phyloP scores from a whole-genome alignment of 2,329 filamentous ascomycete species.

The Sporothrix schenckii region DNA sequence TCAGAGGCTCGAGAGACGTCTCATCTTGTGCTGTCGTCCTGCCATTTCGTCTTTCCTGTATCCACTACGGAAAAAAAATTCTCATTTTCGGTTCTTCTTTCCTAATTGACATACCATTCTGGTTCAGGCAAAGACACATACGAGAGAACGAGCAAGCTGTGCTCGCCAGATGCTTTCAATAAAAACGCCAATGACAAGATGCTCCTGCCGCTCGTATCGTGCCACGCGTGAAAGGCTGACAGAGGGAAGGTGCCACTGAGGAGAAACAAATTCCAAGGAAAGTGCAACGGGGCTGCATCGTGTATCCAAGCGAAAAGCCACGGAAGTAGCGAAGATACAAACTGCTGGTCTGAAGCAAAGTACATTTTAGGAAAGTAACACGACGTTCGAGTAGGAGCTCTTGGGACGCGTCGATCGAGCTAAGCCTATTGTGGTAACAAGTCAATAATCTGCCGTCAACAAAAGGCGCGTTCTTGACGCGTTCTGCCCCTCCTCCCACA shows the following conservation, averaged over 20 bases:
- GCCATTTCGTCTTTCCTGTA: neutral
- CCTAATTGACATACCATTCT: neutral
- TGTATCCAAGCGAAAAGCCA: neutral
- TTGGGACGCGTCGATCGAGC: constrained; percentile 6
- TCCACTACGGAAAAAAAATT: neutral
- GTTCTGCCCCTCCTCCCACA: constrained; percentile 16
- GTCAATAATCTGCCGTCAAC: constrained; percentile 30
- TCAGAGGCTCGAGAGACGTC: neutral
- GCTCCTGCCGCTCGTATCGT: neutral
- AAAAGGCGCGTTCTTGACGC: constrained; percentile 29
- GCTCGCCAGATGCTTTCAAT: neutral
- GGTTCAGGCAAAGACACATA: neutral
- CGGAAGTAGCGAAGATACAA: neutral
- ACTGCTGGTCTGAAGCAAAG: neutral
- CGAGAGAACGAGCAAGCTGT: neutral
- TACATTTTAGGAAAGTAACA: neutral
- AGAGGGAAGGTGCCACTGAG: neutral
- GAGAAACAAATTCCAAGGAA: constrained; percentile 11
- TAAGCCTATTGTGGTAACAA: constrained; percentile 29
- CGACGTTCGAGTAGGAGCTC: neutral
- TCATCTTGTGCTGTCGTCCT: constrained; percentile 7
- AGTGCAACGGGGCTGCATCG: constrained; percentile 11
- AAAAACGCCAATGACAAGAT: neutral
- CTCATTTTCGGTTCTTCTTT: neutral
- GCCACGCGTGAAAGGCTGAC: neutral